A percentile compares a stretch with the other conserved stretches of the same genome.
These are phyloP conservation scores for Cyclotella baltica DNA, from an alignment of 108 stramenopile species.

Conservation along the genomic window DNA sequence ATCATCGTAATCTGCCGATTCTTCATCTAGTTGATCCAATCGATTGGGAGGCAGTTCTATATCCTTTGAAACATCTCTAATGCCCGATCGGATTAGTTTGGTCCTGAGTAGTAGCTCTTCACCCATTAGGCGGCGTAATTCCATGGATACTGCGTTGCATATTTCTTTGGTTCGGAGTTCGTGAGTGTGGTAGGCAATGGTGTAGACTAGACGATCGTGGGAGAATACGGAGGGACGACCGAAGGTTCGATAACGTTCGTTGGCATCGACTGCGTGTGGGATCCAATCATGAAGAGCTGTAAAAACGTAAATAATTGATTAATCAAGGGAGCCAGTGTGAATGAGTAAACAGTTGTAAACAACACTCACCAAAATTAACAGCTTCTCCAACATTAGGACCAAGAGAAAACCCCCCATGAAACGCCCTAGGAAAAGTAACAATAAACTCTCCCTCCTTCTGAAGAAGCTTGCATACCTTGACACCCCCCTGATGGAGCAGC, in stretches of 20 bases:
- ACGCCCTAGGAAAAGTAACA: slow-evolving; percentile 97
- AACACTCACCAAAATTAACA: slow-evolving; percentile 70
- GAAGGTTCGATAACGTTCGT: slow-evolving; percentile 90
- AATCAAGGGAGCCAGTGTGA: background rate
- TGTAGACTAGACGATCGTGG: slow-evolving; percentile 92
- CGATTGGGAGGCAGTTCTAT: slow-evolving; percentile 77
- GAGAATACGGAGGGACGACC: slow-evolving; percentile 90
- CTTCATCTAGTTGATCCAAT: slow-evolving; percentile 84
- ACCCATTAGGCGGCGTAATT: slow-evolving; percentile 74
- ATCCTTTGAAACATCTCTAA: slow-evolving; percentile 78
- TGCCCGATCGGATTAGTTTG: slow-evolving; percentile 69
- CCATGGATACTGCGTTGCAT: slow-evolving; percentile 65
- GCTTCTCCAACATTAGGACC: slow-evolving; percentile 98
- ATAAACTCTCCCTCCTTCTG: slow-evolving; percentile 95
- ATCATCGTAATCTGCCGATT: slow-evolving; percentile 92
- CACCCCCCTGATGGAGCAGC: slow-evolving; percentile 78
- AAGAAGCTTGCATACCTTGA: slow-evolving; percentile 88
- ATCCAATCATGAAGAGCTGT: slow-evolving; percentile 94
- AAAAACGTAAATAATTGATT: background rate
- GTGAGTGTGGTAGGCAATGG: slow-evolving; percentile 84
- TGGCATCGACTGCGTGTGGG: slow-evolving; percentile 88
- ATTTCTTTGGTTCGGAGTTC: slow-evolving; percentile 69
- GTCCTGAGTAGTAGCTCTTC: slow-evolving; percentile 72
- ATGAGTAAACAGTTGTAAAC: background rate
- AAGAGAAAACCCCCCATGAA: slow-evolving; percentile 95